Evolutionary conservation across 1,284 basidiomycete genomes (phyloP).

Genomic region (Gymnopus androsaceus): DNA sequence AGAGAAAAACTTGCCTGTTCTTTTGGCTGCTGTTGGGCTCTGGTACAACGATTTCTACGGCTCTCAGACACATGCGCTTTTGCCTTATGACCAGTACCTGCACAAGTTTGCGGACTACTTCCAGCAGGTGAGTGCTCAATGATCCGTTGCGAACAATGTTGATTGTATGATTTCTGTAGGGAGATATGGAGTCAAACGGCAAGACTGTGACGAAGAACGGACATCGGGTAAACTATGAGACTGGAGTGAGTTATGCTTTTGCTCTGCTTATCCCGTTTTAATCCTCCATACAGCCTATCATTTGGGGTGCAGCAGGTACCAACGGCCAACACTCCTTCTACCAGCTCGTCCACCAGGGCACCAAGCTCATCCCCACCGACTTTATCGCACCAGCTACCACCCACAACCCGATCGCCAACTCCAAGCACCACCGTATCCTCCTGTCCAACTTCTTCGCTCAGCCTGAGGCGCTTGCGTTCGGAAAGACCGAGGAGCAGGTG

Average conservation of each 20-base stretch:
- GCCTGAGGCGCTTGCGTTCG: constrained; percentile 95
- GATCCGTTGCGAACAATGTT: background rate
- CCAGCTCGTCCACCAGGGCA: constrained; percentile 95
- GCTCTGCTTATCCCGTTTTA: background rate
- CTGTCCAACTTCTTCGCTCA: constrained; percentile 99
- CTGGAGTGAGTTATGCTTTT: constrained; percentile 66
- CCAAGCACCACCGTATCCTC: constrained; percentile 95
- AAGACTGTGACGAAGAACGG: constrained; percentile 96
- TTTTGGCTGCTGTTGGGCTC: constrained; percentile 89
- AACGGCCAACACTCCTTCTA: constrained; percentile 99
- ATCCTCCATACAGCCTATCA: constrained; percentile 73
- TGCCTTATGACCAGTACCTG: constrained; percentile 98
- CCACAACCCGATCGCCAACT: constrained; percentile 85
- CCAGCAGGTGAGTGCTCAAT: constrained; percentile 68
- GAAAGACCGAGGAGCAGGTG: constrained; percentile 93
- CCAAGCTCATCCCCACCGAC: constrained; percentile 91
- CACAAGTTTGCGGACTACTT: constrained; percentile 99
- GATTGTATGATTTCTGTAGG: constrained; percentile 34
- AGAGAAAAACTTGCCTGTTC: constrained; percentile 90
- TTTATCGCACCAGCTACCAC: constrained; percentile 95
- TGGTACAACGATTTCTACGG: constrained; percentile 99
- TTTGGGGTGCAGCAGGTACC: constrained; percentile 98
- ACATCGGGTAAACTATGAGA: constrained; percentile 92
- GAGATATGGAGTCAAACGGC: constrained; percentile 99
- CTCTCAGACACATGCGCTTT: constrained; percentile 90